Conservation (phyloP, 164 flowering plant species). For the Tetrastigma voinierianum region DNA sequence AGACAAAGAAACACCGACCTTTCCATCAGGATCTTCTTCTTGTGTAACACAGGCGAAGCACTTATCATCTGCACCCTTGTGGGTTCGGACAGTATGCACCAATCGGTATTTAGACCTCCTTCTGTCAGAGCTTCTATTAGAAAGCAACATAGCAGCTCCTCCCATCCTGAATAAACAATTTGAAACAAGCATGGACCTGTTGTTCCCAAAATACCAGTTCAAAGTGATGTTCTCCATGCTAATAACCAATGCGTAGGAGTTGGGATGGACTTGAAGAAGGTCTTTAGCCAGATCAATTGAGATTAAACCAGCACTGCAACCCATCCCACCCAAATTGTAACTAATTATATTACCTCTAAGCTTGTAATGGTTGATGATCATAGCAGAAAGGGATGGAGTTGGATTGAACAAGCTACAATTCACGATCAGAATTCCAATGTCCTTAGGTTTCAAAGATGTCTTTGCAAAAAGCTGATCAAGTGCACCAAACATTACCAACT, state of each 20-base stretch:
- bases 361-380: slow-evolving; percentile 43
- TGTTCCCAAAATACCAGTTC: slow-evolving; percentile 44
- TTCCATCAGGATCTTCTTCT: slow-evolving; percentile 36
- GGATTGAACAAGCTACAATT: slow-evolving; percentile 47
- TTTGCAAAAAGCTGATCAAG: slow-evolving; percentile 41
- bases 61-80: slow-evolving; percentile 43
- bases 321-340: slow-evolving; percentile 45
- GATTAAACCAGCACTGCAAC: slow-evolving; percentile 46
- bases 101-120: slow-evolving; percentile 39
- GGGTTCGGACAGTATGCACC: slow-evolving; percentile 36
- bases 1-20: slow-evolving; percentile 36
- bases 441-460: slow-evolving; percentile 38
- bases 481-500: slow-evolving; percentile 41
- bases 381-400: slow-evolving; percentile 44
- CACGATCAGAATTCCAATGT: slow-evolving; percentile 42
- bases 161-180: slow-evolving; percentile 43
- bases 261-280: slow-evolving; percentile 42
- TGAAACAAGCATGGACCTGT: slow-evolving; percentile 37
- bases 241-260: slow-evolving; percentile 43
- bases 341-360: slow-evolving; percentile 40
- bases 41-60: slow-evolving; percentile 41
- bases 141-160: slow-evolving; percentile 40
- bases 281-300: slow-evolving; percentile 40
- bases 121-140: slow-evolving; percentile 36
- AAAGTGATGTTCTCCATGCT: slow-evolving; percentile 49